These are phyloP conservation scores for Metschnikowia bowlesiae DNA, from an alignment of 805 yeast genomes.

Conservation along the genomic window DNA sequence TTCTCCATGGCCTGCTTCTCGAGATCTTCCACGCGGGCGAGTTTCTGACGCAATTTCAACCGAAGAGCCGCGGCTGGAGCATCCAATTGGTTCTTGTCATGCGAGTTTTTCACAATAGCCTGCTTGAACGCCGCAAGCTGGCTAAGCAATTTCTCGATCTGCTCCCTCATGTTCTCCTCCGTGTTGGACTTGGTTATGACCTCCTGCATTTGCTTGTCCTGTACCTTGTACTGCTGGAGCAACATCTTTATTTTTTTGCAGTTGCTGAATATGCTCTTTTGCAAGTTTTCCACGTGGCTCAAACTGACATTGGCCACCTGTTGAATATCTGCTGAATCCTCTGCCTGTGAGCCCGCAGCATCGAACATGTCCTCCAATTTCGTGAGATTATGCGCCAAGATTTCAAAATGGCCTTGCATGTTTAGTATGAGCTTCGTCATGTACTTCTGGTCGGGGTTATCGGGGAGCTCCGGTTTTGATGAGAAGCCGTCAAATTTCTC, in stretches of 20 bases:
- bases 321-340: conserved; percentile 10
- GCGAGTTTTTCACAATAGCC: conserved; percentile 8
- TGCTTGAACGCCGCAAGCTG: conserved; percentile 21
- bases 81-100: conserved; percentile 28
- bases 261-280: not conserved
- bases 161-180: not conserved
- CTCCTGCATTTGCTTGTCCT: conserved; percentile 5
- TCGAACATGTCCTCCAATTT: conserved; percentile 12
- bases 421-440: conserved; percentile 21
- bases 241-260: not conserved
- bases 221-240: conserved; percentile 1
- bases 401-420: conserved; percentile 24
- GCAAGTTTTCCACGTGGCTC: conserved; percentile 14
- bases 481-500: conserved; percentile 18
- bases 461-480: not conserved
- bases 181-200: conserved; percentile 4
- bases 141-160: conserved; percentile 21
- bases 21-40: conserved; percentile 19
- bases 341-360: conserved; percentile 7
- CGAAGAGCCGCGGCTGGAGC: conserved; percentile 24
- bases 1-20: conserved; percentile 22
- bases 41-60: conserved; percentile 24
- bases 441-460: conserved; percentile 13
- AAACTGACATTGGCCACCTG: conserved; percentile 15
- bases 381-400: conserved; percentile 20